A percentile compares a stretch with the other conserved stretches of the same genome.
These are phyloP conservation scores for Gonapodya prolifera DNA, from an alignment of 192 early-diverging fungal species.

Conservation along the genomic window DNA sequence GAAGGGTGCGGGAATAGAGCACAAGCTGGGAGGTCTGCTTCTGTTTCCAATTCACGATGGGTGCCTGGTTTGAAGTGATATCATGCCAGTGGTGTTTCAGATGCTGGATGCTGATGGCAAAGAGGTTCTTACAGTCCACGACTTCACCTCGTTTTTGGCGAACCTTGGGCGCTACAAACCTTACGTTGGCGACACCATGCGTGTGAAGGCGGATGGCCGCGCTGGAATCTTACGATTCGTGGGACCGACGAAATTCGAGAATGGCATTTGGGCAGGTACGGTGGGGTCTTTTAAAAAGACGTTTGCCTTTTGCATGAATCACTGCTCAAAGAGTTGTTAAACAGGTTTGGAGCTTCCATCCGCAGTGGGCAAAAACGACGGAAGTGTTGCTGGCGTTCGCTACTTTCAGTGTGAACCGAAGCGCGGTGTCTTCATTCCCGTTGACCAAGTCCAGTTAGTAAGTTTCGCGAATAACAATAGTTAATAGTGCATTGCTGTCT, in stretches of 20 bases:
- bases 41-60: neutral
- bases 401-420: constrained; percentile 65
- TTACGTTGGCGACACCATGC: neutral
- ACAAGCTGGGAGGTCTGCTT: neutral
- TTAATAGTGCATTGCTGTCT: no score
- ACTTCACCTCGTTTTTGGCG: neutral
- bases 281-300: neutral
- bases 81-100: neutral
- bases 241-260: neutral
- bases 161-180: neutral
- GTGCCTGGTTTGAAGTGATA: neutral
- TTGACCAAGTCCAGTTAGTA: constrained; percentile 35
- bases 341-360: neutral
- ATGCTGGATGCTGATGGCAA: neutral
- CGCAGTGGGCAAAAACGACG: constrained; percentile 58
- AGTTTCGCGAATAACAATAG: neutral
- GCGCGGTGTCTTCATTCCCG: constrained; percentile 67
- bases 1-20: neutral
- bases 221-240: neutral
- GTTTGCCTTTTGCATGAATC: neutral
- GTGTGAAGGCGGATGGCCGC: neutral
- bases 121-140: neutral
- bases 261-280: neutral
- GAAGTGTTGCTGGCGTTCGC: constrained; percentile 55
- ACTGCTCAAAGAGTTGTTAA: no score